Base-by-base conservation (phyloP, 768 basidiomycete genomes). In the Tephrocybe sp. region DNA sequence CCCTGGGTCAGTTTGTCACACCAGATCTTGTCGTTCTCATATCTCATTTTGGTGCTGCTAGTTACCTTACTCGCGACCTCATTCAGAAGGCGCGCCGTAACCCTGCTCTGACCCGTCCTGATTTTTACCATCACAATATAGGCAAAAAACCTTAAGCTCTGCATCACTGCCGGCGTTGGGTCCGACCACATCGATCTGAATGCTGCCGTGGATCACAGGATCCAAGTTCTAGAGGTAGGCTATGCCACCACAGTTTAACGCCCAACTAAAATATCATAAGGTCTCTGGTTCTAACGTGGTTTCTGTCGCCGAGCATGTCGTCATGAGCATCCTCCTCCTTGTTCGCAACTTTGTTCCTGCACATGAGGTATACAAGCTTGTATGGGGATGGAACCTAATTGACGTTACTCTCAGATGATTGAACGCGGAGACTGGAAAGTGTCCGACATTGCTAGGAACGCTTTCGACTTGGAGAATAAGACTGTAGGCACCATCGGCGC, bases 121-220 rank as follows among this genome's bases (percentile, higher is more conserved):
- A 33, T 48, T 31, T 18, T 23, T 39, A 34, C 15, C 33, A 9
- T 34, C 33, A 15, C 33, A 10, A 34, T 9, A 7, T 30, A 51
- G 80, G 91, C 93, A 25, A 86, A 87, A 69, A 93, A 94, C 58
- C 80, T 97, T 53, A 94, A 91, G 70, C 64, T 94, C 49, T 90
- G 88, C 61, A 79, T 94, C 61, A 97, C 93, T 19, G 93, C 92
- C 51, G 91, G 90, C 66, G 91, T 93, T 40, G 90, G 91, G 10
- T 91, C 88, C 16, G 93, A 94, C 70, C 91, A 89, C 72, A 82
- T 93, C 55, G 92, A 94, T 64, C 79, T 95, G 52, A 86, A 94
- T 66, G 88, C 91, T 18, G 87, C 90, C 21, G 91, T 90, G 56
- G 82, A 91, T 63, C 73, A 80, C 58, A 76, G 76, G 50, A 83